Evolutionary conservation across 1,139 yeast genomes (phyloP), one percentile per base, ranked within the genome.

Genomic region (Eremothecium gossypii): DNA sequence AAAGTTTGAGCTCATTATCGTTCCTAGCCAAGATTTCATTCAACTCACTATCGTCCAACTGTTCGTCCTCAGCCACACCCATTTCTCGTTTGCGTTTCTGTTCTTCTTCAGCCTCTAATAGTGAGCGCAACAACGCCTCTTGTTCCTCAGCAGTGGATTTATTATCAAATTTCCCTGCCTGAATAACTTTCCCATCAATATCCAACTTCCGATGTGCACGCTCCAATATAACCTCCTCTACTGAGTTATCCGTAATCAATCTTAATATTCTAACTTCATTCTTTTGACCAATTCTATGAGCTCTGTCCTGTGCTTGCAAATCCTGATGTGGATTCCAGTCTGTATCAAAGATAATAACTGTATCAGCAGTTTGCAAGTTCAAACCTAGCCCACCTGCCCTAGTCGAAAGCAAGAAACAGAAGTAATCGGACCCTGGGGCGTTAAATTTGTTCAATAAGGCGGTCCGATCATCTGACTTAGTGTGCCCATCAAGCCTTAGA

Each of bases 241-340:
- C 85, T 0, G 94, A 83, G 53, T 82, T 85, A 48, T 80, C 79
- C 0, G 94, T 83, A 44, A 84, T 83, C 49, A 84, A 71, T 63
- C 93, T 71, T 55, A 84, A 71, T 52, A 84, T 84, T 57, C 89
- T 70, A 34, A 84, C 94, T 59, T 82, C 93, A 58, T 83, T 83
- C 68, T 83, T 83, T 60, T 84, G 94, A 36, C 94, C 95, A 64
- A 84, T 83, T 69, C 95, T 75, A 66, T 84, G 94, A 0, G 94
- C 94, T 67, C 95, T 76, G 61, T 85, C 94, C 63, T 83, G 91
- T 7, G 94, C 94, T 64, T 84, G 95, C 57, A 84, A 73, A 75
- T 84, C 94, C 63, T 84, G 95, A 67, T 84, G 94, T 2, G 95
- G 95, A 60, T 84, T 84, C 91, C 93, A 83, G 69, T 84, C 95